These are phyloP conservation scores for Geranium rotundifolium DNA, from an alignment of 345 rosid genomes.

Conservation along the genomic window DNA sequence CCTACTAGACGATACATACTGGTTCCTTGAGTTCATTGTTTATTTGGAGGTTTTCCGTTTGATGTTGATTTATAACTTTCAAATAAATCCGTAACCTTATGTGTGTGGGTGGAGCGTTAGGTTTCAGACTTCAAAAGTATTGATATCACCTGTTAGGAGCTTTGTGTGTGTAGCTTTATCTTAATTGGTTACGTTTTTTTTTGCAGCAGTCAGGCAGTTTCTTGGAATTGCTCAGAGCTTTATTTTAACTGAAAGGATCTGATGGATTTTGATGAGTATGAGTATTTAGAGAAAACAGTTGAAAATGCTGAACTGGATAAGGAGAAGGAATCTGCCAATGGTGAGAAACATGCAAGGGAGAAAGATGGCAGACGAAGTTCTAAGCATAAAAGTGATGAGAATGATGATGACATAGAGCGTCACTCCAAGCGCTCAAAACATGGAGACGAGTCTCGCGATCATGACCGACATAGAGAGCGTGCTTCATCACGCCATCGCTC, in stretches of 20 bases:
- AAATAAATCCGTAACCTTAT: background rate
- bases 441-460: slow-evolving; percentile 39
- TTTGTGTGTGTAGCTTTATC: background rate
- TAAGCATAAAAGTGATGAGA: slow-evolving; percentile 44
- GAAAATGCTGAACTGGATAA: slow-evolving; percentile 53
- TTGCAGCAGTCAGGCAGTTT: background rate
- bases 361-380: slow-evolving; percentile 40
- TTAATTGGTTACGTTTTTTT: background rate
- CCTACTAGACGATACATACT: no score
- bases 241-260: slow-evolving; percentile 8
- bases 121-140: background rate
- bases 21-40: background rate
- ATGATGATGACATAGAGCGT: slow-evolving; percentile 30
- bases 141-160: no score
- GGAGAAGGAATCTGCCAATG: slow-evolving; percentile 46
- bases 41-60: background rate
- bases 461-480: slow-evolving; percentile 30
- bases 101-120: background rate
- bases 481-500: slow-evolving; percentile 39
- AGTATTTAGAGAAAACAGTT: slow-evolving; percentile 79
- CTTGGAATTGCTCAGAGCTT: background rate
- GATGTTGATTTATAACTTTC: background rate
- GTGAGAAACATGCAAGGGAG: slow-evolving; percentile 32
- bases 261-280: slow-evolving; percentile 96
- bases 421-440: slow-evolving; percentile 45